Percentiles rank a stretch among this genome's conserved stretches.
Conservation (phyloP, 495 filamentous ascomycete genomes). For the Xylona heveae region DNA sequence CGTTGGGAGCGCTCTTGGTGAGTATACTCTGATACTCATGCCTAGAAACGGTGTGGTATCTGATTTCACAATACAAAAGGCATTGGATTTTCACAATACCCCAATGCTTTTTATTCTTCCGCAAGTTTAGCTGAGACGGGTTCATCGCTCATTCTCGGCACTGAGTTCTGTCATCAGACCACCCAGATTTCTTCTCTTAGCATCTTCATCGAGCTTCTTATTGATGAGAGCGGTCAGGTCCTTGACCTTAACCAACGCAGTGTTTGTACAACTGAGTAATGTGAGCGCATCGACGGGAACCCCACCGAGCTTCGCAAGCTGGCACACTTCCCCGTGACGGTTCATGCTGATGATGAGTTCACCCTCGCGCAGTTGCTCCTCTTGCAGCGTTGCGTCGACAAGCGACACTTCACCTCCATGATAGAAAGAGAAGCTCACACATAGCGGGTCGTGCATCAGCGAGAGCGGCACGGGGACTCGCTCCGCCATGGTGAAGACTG, state of each 20-base stretch:
- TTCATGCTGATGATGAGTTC: conserved; percentile 76
- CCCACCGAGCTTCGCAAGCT: conserved; percentile 74
- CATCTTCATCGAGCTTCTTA: conserved; percentile 50
- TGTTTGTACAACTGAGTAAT: conserved; percentile 43
- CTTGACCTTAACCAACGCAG: conserved; percentile 59
- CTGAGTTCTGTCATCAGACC: conserved; percentile 59
- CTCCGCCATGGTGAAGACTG: conserved; percentile 63
- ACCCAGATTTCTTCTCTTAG: conserved; percentile 47
- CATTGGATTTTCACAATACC: no score
- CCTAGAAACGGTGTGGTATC: no score
- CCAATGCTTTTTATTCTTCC: no score
- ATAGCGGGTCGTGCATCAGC: conserved; percentile 76
- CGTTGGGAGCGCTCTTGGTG: no score
- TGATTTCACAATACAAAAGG: no score
- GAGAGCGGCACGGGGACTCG: conserved; percentile 73
- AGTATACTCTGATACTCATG: no score
- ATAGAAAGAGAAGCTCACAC: conserved; percentile 66
- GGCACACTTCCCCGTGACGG: conserved; percentile 74
- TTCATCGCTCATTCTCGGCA: conserved; percentile 49
- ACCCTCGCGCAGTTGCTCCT: conserved; percentile 72
- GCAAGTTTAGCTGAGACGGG: no score
- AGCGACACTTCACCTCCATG: conserved; percentile 39
- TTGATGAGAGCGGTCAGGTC: conserved; percentile 52
- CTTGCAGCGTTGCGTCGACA: conserved; percentile 56
- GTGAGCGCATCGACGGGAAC: conserved; percentile 54